phyloP scores from a whole-genome alignment of 345 rosid species.

The Eucalyptus coolabah region DNA sequence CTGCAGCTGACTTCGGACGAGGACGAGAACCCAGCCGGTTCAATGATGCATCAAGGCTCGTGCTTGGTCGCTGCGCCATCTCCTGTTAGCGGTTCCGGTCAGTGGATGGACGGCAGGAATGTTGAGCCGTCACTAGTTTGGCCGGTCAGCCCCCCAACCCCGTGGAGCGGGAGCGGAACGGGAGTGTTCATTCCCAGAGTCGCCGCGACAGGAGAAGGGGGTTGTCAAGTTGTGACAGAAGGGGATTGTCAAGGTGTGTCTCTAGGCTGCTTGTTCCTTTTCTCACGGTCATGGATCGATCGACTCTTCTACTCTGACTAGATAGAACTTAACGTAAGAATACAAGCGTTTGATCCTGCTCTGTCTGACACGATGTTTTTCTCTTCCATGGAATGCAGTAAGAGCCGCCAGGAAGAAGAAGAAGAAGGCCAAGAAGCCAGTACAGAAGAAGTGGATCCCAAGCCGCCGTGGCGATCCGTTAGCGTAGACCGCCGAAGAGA shows the following conservation, averaged over 20 bases:
- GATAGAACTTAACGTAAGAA: not conserved
- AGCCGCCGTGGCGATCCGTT: not conserved
- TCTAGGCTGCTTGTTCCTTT: not conserved
- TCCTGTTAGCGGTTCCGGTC: not conserved
- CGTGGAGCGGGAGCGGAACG: slow-evolving; percentile 23
- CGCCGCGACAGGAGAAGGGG: not conserved
- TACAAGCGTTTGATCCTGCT: not conserved
- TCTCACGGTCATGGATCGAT: no score
- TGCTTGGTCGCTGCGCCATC: not conserved
- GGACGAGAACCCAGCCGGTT: not conserved
- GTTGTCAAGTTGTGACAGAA: slow-evolving; percentile 4
- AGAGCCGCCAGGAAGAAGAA: not conserved
- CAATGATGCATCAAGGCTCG: not conserved
- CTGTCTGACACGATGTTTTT: not conserved
- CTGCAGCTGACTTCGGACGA: slow-evolving; percentile 30
- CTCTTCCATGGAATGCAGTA: not conserved
- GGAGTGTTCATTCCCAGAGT: slow-evolving; percentile 47
- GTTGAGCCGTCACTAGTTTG: slow-evolving; percentile 1
- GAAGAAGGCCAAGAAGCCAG: not conserved
- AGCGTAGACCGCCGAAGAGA: rapidly evolving
- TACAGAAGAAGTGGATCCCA: not conserved
- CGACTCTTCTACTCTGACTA: not conserved
- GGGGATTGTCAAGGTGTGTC: slow-evolving; percentile 3
- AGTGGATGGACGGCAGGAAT: not conserved
- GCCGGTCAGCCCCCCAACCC: slow-evolving; percentile 5